Evolutionary conservation across 2,329 filamentous ascomycete species (phyloP).

Genomic region (Apiospora pterosperma): DNA sequence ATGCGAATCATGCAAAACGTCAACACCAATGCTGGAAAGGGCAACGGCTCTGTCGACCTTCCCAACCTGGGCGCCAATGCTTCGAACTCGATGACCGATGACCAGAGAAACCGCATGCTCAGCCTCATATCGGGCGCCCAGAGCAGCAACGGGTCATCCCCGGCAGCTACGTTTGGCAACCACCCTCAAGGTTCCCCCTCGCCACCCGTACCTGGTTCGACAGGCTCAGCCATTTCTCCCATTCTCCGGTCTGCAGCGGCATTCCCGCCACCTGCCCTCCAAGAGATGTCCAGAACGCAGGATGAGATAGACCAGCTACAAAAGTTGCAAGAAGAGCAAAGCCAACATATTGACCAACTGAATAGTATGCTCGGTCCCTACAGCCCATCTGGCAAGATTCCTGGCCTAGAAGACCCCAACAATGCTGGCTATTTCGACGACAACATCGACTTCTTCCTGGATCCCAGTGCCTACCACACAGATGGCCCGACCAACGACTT

Average conservation of each 20-base stretch:
- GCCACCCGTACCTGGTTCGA: conserved; percentile 28
- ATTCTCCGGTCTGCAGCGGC: conserved; percentile 39
- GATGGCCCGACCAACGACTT: conserved; percentile 32
- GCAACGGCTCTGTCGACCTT: conserved; percentile 41
- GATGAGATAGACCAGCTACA: conserved; percentile 76
- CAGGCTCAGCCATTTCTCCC: conserved; percentile 37
- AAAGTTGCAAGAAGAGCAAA: conserved; percentile 75
- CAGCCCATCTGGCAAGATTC: conserved; percentile 75
- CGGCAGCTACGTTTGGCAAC: conserved; percentile 10
- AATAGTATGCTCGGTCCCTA: conserved; percentile 73
- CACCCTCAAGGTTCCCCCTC: conserved; percentile 14
- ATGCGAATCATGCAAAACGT: conserved; percentile 65
- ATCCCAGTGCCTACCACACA: conserved; percentile 28
- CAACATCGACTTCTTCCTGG: conserved; percentile 46
- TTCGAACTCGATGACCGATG: conserved; percentile 50
- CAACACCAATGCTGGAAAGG: conserved; percentile 48
- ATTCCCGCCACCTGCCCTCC: conserved; percentile 45
- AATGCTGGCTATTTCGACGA: conserved; percentile 35
- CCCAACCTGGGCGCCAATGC: conserved; percentile 56
- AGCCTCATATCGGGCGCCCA: conserved; percentile 52
- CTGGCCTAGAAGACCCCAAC: conserved; percentile 56
- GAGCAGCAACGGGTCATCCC: conserved; percentile 13
- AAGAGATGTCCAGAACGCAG: conserved; percentile 65
- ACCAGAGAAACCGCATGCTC: conserved; percentile 57
- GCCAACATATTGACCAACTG: conserved; percentile 71